Conservation (phyloP, 495 filamentous ascomycete genomes). For the Wilcoxina mikolae region DNA sequence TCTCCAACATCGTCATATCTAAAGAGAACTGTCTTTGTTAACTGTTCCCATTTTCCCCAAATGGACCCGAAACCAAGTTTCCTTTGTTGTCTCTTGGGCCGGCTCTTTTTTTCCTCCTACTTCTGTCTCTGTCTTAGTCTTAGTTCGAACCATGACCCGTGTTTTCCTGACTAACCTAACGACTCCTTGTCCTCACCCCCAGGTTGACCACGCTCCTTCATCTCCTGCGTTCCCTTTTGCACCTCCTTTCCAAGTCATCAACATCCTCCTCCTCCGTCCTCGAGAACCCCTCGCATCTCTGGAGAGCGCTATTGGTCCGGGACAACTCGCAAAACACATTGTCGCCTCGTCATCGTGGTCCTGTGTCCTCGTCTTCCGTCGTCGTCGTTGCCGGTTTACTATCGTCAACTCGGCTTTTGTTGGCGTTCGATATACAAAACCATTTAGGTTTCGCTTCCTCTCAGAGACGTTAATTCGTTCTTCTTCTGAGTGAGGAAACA, state of each 20-base stretch:
- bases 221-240: slow-evolving; percentile 27
- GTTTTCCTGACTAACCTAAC: slow-evolving; percentile 19
- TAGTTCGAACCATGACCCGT: slow-evolving; percentile 2
- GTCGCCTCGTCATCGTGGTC: slow-evolving; percentile 27
- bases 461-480: slow-evolving; percentile 31
- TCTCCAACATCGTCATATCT: too few species aligned
- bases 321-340: slow-evolving; percentile 16
- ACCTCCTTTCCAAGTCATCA: slow-evolving; percentile 24
- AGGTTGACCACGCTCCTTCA: slow-evolving; percentile 29
- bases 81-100: too few species aligned
- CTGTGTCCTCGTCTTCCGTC: slow-evolving; percentile 17
- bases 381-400: slow-evolving; percentile 7
- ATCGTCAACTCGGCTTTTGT: slow-evolving; percentile 15
- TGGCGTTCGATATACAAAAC: slow-evolving; percentile 15
- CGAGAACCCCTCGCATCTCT: slow-evolving; percentile 26
- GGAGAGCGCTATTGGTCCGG: slow-evolving; percentile 25
- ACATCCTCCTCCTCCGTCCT: slow-evolving; percentile 21
- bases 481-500: slow-evolving; percentile 25
- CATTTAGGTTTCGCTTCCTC: background rate
- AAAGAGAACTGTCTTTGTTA: too few species aligned
- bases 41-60: too few species aligned
- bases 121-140: slow-evolving; percentile 15
- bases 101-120: slow-evolving; percentile 12
- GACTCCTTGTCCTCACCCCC: slow-evolving; percentile 20
- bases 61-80: slow-evolving; percentile 10